A percentile compares a stretch with the other conserved stretches of the same genome.
Evolutionary conservation across 345 rosid genomes (phyloP).

Genomic region (Hibiscus trionum): DNA sequence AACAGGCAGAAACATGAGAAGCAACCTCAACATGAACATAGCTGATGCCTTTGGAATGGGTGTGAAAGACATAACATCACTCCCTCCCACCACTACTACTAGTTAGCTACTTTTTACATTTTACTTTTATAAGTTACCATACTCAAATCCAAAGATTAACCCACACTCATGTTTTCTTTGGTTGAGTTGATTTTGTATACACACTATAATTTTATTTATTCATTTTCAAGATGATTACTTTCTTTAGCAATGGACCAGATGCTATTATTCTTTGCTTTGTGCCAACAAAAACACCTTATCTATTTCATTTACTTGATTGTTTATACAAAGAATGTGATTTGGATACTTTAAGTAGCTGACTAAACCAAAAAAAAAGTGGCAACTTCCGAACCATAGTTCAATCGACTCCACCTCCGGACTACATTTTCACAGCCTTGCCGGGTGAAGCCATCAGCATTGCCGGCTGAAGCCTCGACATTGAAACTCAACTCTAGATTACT

Average conservation of each 20-base stretch:
- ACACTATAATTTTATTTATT: not conserved
- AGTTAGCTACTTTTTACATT: not conserved
- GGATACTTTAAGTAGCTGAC: not conserved
- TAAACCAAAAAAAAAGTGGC: too few species aligned
- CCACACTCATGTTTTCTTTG: not conserved
- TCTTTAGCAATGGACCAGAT: too few species aligned
- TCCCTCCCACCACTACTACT: not conserved
- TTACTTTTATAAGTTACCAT: not conserved
- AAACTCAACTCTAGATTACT: too few species aligned
- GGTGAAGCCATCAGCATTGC: too few species aligned
- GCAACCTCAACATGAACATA: constrained; percentile 53
- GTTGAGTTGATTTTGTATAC: not conserved
- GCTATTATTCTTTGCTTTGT: too few species aligned
- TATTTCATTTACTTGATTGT: not conserved
- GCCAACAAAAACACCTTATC: not conserved
- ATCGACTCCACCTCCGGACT: too few species aligned
- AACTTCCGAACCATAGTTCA: too few species aligned
- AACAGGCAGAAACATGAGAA: constrained; percentile 66
- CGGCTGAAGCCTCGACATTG: too few species aligned
- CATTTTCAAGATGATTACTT: too few species aligned
- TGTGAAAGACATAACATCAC: constrained; percentile 18
- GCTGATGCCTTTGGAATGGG: constrained; percentile 67
- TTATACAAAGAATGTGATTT: not conserved
- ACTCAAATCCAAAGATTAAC: not conserved
- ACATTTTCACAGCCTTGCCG: too few species aligned